A percentile compares a stretch with the other conserved stretches of the same genome.
Evolutionary conservation across 1,284 basidiomycete genomes (phyloP).

Genomic region (Ustilago cynodontis): DNA sequence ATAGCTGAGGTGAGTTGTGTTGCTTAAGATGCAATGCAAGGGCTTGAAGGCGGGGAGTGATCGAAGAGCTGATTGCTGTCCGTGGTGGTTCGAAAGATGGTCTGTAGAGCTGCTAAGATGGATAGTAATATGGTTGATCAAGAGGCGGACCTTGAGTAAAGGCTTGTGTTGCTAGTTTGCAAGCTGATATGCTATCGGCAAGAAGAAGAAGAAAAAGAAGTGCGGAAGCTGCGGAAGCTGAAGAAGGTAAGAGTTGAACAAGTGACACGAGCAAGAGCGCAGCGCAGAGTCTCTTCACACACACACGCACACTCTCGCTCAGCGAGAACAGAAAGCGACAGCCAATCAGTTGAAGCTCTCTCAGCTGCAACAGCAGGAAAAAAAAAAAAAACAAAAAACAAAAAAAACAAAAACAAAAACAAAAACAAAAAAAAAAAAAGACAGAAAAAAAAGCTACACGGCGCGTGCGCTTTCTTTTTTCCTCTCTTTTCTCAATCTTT

Average conservation of each 20-base stretch:
- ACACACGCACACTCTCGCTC: background rate
- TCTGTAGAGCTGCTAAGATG: constrained; percentile 4
- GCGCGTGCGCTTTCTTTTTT: background rate
- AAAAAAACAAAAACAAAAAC: background rate
- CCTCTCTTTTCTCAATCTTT: background rate
- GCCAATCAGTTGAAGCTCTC: constrained; percentile 10
- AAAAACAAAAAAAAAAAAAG: background rate
- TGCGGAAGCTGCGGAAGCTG: background rate
- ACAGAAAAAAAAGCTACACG: background rate
- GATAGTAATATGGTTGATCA: background rate
- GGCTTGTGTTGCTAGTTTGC: background rate
- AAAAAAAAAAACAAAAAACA: background rate
- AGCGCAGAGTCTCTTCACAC: constrained; percentile 9
- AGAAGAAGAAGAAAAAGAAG: constrained; percentile 5
- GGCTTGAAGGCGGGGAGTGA: constrained; percentile 4
- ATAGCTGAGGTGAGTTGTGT: background rate
- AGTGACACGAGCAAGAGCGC: constrained; percentile 23
- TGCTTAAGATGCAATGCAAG: background rate
- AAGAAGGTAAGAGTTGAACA: background rate
- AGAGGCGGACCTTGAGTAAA: background rate
- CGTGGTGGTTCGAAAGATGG: background rate
- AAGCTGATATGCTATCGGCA: constrained; percentile 3
- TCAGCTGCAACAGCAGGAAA: background rate
- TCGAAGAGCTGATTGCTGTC: background rate
- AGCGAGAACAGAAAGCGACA: background rate